These are phyloP conservation scores for Candida taoyuanica DNA, from an alignment of 805 yeast species.

Conservation along the genomic window DNA sequence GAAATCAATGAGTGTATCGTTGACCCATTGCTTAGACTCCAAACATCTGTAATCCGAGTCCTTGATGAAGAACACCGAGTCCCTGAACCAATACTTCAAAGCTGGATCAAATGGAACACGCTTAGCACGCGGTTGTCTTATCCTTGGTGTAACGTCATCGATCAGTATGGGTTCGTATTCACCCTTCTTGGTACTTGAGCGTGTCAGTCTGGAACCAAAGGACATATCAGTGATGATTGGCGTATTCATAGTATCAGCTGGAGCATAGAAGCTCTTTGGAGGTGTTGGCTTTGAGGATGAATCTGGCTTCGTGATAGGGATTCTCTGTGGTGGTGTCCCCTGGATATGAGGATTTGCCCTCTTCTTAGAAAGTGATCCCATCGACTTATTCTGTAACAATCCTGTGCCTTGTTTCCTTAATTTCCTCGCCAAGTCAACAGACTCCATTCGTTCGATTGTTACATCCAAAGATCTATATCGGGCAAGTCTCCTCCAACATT, in stretches of 20 bases:
- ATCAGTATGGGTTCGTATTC: constrained; percentile 3
- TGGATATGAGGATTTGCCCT: background rate
- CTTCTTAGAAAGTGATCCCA: background rate
- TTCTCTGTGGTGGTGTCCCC: background rate
- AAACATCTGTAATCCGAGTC: constrained; percentile 75
- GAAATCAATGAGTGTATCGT: constrained; percentile 85
- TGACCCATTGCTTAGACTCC: constrained; percentile 79
- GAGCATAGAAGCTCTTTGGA: constrained; percentile 2
- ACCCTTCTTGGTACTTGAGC: background rate
- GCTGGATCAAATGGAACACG: constrained; percentile 29
- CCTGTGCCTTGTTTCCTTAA: background rate
- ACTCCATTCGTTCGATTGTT: no score
- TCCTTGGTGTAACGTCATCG: constrained; percentile 4
- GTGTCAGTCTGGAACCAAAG: background rate
- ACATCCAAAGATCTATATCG: no score
- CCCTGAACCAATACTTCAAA: constrained; percentile 47
- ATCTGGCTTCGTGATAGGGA: no score
- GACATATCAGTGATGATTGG: background rate
- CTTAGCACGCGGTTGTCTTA: background rate
- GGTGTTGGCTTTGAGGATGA: constrained; percentile 3
- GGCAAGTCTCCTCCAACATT: no score
- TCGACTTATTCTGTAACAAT: background rate
- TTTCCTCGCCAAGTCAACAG: background rate
- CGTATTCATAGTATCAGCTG: background rate
- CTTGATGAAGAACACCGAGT: constrained; percentile 52